A percentile compares a stretch with the other conserved stretches of the same genome.
Conservation (phyloP, 1,284 basidiomycete species). For the Ustilago hordei region DNA sequence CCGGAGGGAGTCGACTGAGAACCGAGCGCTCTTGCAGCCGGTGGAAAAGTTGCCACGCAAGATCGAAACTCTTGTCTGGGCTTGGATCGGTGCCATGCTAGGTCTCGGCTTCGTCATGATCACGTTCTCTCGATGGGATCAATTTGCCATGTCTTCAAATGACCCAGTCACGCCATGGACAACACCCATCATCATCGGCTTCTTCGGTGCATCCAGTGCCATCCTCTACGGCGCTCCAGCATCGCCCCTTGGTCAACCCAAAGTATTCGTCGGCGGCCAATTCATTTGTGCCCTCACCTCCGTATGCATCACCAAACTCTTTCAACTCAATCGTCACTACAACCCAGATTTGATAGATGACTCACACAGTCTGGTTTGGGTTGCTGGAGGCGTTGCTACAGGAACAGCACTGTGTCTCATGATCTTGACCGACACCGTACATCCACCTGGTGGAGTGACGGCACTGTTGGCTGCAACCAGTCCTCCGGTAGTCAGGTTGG, state of each 20-base stretch:
- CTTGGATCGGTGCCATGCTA: conserved; percentile 51
- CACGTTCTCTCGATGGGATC: conserved; percentile 46
- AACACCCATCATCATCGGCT: conserved; percentile 54
- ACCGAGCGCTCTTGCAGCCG: conserved; percentile 33
- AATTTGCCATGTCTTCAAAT: conserved; percentile 46
- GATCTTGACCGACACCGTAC: conserved; percentile 53
- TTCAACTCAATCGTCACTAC: conserved; percentile 46
- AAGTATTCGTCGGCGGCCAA: conserved; percentile 49
- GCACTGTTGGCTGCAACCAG: conserved; percentile 48
- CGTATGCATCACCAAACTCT: conserved; percentile 55
- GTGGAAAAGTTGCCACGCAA: conserved; percentile 44
- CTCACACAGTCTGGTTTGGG: conserved; percentile 47
- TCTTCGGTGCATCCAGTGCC: conserved; percentile 54
- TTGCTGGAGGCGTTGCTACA: conserved; percentile 45
- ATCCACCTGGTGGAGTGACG: conserved; percentile 54
- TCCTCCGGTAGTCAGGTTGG: conserved; percentile 40
- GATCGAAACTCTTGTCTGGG: conserved; percentile 53
- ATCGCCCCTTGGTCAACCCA: conserved; percentile 51
- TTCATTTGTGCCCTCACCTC: conserved; percentile 46
- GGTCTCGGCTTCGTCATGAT: conserved; percentile 51
- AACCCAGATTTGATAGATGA: conserved; percentile 44
- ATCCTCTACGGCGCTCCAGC: conserved; percentile 56
- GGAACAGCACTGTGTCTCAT: conserved; percentile 48
- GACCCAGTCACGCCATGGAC: conserved; percentile 46
- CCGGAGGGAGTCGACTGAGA: conserved; percentile 27